Percentiles rank a stretch among this genome's conserved stretches.
Evolutionary conservation across 805 yeast genomes (phyloP).

Genomic region (Metschnikowia cerradonensis): DNA sequence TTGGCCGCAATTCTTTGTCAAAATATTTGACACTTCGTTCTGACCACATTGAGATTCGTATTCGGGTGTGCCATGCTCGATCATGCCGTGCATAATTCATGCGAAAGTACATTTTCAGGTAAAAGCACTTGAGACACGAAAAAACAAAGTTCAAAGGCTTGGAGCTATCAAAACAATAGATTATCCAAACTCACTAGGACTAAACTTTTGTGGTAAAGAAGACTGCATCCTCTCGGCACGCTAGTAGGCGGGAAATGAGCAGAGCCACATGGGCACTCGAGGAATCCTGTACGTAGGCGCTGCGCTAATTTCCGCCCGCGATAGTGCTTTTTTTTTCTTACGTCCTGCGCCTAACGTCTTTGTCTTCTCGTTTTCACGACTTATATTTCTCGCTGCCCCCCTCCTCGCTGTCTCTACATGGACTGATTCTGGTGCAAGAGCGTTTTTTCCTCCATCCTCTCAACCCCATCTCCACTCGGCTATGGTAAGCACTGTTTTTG

Average conservation of each 20-base stretch:
- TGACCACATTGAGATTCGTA: background rate
- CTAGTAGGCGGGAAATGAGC: background rate
- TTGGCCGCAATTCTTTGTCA: no score
- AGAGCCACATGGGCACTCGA: constrained; percentile 2
- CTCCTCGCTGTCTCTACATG: background rate
- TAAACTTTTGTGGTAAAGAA: background rate
- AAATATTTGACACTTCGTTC: no score
- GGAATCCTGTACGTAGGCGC: background rate
- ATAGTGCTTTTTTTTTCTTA: background rate
- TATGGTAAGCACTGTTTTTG: background rate
- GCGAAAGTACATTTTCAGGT: background rate
- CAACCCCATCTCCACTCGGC: background rate
- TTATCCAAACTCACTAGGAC: background rate
- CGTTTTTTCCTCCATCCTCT: background rate
- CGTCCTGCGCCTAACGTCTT: background rate
- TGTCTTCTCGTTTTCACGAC: constrained; percentile 2
- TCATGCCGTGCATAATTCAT: background rate
- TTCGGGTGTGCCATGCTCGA: background rate
- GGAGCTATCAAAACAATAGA: background rate
- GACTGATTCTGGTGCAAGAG: background rate
- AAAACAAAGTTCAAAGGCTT: background rate
- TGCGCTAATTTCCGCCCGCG: constrained; percentile 1
- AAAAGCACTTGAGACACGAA: background rate
- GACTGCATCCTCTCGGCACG: background rate
- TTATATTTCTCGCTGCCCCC: background rate